phyloP scores from a whole-genome alignment of 164 flowering plant species.

The Vitis rupestris region DNA sequence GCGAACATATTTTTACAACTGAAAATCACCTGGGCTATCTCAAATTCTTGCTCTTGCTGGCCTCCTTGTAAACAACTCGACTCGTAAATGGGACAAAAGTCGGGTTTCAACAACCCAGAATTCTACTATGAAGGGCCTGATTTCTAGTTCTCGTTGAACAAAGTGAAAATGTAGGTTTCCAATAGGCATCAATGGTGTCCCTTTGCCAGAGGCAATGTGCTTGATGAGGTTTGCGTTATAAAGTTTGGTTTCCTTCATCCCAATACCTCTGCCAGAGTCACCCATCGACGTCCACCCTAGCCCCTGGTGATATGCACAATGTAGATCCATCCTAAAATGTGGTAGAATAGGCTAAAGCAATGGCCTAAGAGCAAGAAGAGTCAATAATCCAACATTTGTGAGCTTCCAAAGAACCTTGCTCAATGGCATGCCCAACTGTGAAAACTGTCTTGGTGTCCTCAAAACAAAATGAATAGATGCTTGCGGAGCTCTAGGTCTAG shows the following conservation, averaged over 20 bases:
- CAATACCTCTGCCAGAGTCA: conserved; percentile 44
- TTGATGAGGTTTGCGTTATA: conserved; percentile 55
- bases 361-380: too few species aligned
- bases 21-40: too few species aligned
- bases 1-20: too few species aligned
- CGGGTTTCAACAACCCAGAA: conserved; percentile 73
- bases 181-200: conserved; percentile 87
- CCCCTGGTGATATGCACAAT: too few species aligned
- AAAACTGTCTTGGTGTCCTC: too few species aligned
- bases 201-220: conserved; percentile 58
- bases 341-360: too few species aligned
- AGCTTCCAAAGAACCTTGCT: too few species aligned
- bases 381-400: too few species aligned
- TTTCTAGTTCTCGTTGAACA: conserved; percentile 80
- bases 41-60: conserved; percentile 20
- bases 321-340: too few species aligned
- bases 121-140: conserved; percentile 58
- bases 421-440: too few species aligned
- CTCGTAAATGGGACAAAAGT: conserved; percentile 67
- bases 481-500: too few species aligned
- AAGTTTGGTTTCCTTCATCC: conserved; percentile 42
- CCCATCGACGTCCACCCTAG: conserved; percentile 80
- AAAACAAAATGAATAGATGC: too few species aligned
- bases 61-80: conserved; percentile 45
- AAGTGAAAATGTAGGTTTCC: conserved; percentile 64